Evolutionary conservation across 2,329 filamentous ascomycete genomes (phyloP).

Genomic region (Colletotrichum musicola): DNA sequence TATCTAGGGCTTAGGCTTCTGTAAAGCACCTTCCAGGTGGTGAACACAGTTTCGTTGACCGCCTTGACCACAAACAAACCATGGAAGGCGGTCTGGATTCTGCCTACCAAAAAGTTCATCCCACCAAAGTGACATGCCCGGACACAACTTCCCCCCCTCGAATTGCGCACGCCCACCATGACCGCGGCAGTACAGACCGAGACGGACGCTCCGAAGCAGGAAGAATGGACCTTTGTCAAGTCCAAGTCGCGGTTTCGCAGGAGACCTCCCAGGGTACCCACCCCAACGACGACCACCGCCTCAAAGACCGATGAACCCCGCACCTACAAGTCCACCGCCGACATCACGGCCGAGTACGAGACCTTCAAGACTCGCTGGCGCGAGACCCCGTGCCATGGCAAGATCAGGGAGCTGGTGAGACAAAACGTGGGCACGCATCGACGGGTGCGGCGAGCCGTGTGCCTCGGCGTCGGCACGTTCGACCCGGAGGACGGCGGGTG

Average conservation of each 20-base stretch:
- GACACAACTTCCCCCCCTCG: neutral
- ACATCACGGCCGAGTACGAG: slow-evolving; percentile 48
- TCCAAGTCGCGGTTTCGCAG: slow-evolving; percentile 39
- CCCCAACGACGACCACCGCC: neutral
- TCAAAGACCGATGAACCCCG: slow-evolving; percentile 23
- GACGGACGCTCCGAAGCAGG: slow-evolving; percentile 20
- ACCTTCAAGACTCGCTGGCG: slow-evolving; percentile 46
- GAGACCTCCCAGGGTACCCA: slow-evolving; percentile 6
- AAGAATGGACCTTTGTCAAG: slow-evolving; percentile 42
- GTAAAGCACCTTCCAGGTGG: too few relatives aligned
- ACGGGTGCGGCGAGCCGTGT: slow-evolving; percentile 59
- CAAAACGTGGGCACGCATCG: slow-evolving; percentile 40
- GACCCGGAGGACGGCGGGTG: slow-evolving; percentile 62
- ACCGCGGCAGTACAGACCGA: slow-evolving; percentile 14
- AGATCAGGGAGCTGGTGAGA: slow-evolving; percentile 51
- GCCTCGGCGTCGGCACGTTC: slow-evolving; percentile 68
- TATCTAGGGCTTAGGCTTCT: too few relatives aligned
- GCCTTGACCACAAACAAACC: neutral
- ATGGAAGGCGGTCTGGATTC: slow-evolving; percentile 26
- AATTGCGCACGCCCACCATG: slow-evolving; percentile 17
- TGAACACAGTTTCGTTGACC: neutral
- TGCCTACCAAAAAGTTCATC: slow-evolving; percentile 37
- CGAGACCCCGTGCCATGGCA: slow-evolving; percentile 43
- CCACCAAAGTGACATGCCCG: slow-evolving; percentile 18
- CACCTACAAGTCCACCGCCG: slow-evolving; percentile 40